A percentile compares a stretch with the other conserved stretches of the same genome.
Evolutionary conservation across 228 moss, liverwort and hornwort species (phyloP).

Genomic region (Sphagnum fallax): DNA sequence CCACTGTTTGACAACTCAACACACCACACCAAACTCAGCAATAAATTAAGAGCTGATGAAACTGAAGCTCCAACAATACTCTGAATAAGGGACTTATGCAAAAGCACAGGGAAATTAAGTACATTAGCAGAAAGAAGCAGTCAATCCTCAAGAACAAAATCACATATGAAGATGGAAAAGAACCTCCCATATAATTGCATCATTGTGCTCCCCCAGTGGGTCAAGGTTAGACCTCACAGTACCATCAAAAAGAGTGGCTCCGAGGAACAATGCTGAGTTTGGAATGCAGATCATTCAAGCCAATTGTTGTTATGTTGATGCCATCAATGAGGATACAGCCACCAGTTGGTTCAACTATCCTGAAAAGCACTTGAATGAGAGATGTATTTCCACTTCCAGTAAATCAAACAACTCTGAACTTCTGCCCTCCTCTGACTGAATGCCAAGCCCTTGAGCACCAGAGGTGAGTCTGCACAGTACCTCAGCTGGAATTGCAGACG

Average conservation of each 20-base stretch:
- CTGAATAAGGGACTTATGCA: no score
- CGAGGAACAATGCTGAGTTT: slow-evolving; percentile 10
- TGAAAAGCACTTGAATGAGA: slow-evolving; percentile 28
- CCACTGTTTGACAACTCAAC: not conserved
- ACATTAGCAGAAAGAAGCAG: not conserved
- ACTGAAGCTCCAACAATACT: no score
- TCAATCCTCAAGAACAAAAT: not conserved
- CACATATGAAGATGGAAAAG: not conserved
- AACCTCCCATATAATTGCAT: slow-evolving; percentile 27
- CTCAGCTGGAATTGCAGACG: slow-evolving; percentile 10
- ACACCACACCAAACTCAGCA: no score
- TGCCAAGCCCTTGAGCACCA: slow-evolving; percentile 25
- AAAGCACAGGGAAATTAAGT: no score
- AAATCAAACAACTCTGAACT: slow-evolving; percentile 23
- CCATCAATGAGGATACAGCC: slow-evolving; percentile 23
- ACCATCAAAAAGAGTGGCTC: no score
- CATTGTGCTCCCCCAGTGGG: slow-evolving; percentile 20
- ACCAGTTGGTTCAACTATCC: slow-evolving; percentile 26
- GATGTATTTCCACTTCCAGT: slow-evolving; percentile 29
- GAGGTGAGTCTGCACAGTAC: slow-evolving; percentile 18
- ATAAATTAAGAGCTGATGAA: no score
- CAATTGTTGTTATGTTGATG: slow-evolving; percentile 19
- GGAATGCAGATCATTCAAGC: slow-evolving; percentile 23
- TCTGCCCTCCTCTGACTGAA: slow-evolving; percentile 25
- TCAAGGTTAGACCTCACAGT: slow-evolving; percentile 29